A percentile compares a stretch with the other conserved stretches of the same genome.
These are phyloP conservation scores for Fusarium nelsonii DNA, from an alignment of 2,329 filamentous ascomycete genomes.

Conservation along the genomic window DNA sequence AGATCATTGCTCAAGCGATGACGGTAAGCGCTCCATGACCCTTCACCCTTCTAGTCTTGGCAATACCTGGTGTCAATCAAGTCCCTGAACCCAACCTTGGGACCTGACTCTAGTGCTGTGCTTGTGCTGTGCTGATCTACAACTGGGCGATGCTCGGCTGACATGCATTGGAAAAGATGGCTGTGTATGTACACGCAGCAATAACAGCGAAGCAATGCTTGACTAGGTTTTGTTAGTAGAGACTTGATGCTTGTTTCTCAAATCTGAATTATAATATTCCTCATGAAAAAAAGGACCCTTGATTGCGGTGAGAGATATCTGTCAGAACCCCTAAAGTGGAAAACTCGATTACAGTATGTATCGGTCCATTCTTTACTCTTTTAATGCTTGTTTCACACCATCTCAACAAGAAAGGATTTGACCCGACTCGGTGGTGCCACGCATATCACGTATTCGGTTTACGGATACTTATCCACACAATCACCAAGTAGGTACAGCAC, in stretches of 20 bases:
- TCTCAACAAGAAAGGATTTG: slow-evolving; percentile 23
- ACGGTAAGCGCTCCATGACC: slow-evolving; percentile 33
- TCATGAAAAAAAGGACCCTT: not conserved
- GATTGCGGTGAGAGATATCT: slow-evolving; percentile 1
- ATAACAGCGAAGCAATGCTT: slow-evolving; percentile 10
- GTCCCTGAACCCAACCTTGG: slow-evolving; percentile 37
- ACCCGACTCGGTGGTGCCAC: slow-evolving; percentile 39
- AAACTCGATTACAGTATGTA: not conserved
- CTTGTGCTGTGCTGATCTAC: slow-evolving; percentile 34
- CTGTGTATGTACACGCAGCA: slow-evolving; percentile 22
- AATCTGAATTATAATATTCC: not conserved
- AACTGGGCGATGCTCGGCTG: slow-evolving; percentile 40
- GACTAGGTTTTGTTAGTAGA: not conserved
- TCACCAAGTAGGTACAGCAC: not conserved
- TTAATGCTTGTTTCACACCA: slow-evolving; percentile 37
- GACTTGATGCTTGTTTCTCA: slow-evolving; percentile 20
- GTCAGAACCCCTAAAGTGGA: not conserved
- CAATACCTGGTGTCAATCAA: slow-evolving; percentile 39
- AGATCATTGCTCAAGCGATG: slow-evolving; percentile 31
- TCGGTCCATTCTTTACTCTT: slow-evolving; percentile 24
- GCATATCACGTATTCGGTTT: slow-evolving; percentile 25
- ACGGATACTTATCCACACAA: slow-evolving; percentile 20
- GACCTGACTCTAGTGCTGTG: slow-evolving; percentile 35
- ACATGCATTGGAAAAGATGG: slow-evolving; percentile 37
- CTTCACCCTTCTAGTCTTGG: slow-evolving; percentile 36